Evolutionary conservation across 495 filamentous ascomycete species (phyloP), one percentile per base, ranked within the genome.

Genomic region (Usnea hakonensis): DNA sequence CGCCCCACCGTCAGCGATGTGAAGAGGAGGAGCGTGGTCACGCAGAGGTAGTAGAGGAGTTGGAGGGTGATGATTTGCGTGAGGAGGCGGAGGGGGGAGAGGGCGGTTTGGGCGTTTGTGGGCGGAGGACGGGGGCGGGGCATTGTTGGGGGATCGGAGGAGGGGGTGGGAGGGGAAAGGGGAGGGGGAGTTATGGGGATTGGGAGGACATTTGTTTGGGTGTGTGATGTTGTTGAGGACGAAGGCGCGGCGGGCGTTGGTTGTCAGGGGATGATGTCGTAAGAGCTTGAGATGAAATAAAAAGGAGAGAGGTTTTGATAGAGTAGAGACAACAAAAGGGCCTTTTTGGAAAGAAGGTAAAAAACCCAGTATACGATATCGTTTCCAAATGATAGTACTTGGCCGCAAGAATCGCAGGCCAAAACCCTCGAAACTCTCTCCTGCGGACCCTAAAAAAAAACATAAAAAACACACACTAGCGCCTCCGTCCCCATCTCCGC

Each of bases 61-160:
- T 99, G 94, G n/a, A 99, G 83, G 28, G 88, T 72, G 67, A 88
- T 65, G 73, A 99, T 97, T 76, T 97, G 94, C 64, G 82, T 83
- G 59, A 92, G 77, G 77, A 97, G 91, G 70, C 87, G 89, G 68
- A 90, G 79, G 44, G 92, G 92, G 21, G 90, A 86, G 58, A 92
- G 87, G 70, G 93, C 89, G 67, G 85, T 80, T 65, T 90, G 83
- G 56, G 89, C 86, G 79, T 89, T 89, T 56, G 90, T n/a, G 80
- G 87, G 88, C 58, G 86, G 86, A 32, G 89, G 88, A 56, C 87
- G 88, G 67, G 88, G 85, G 63, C 88, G 86, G 72, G 89, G 80
- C 88, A 91, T 91, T 64, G 32, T 56, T 13, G 48, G 55, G 11
- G 61, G 0, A 30, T 21, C 16, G 37, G 23, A 41, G n/a, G 52